phyloP scores from a whole-genome alignment of 2,329 filamentous ascomycete genomes.

The Corniculantispora saksenae region DNA sequence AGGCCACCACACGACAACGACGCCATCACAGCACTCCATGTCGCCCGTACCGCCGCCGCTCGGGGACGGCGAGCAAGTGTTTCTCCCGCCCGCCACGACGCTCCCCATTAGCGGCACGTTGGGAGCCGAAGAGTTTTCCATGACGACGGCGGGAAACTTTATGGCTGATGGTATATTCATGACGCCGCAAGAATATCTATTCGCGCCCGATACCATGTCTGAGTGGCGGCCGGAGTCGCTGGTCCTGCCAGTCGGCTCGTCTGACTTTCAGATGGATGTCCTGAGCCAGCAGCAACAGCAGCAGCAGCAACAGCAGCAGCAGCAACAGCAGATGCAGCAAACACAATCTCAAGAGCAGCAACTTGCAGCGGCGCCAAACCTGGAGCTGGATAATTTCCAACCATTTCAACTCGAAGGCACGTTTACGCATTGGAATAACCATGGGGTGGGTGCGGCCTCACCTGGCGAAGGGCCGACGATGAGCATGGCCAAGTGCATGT shows the following conservation, averaged over 20 bases:
- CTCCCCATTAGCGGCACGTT: conserved; percentile 28
- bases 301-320: too few relatives aligned
- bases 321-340: background rate
- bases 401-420: conserved; percentile 10
- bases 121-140: conserved; percentile 32
- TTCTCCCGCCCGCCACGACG: conserved; percentile 36
- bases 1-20: conserved; percentile 33
- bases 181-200: conserved; percentile 42
- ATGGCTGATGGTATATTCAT: conserved; percentile 29
- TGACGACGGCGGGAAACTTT: conserved; percentile 23
- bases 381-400: background rate
- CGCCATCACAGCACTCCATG: conserved; percentile 33
- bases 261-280: conserved; percentile 7
- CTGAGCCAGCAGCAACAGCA: background rate
- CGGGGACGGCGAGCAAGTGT: conserved; percentile 27
- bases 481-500: conserved; percentile 25
- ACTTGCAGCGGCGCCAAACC: background rate
- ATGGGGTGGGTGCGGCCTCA: background rate
- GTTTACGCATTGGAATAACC: conserved; percentile 8
- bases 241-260: conserved; percentile 15
- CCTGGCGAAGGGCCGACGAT: conserved; percentile 7
- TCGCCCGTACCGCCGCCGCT: conserved; percentile 41
- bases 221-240: conserved; percentile 34
- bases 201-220: conserved; percentile 34
- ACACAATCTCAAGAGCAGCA: background rate